phyloP scores from a whole-genome alignment of 2,329 filamentous ascomycete species.

The Talaromyces sp. region DNA sequence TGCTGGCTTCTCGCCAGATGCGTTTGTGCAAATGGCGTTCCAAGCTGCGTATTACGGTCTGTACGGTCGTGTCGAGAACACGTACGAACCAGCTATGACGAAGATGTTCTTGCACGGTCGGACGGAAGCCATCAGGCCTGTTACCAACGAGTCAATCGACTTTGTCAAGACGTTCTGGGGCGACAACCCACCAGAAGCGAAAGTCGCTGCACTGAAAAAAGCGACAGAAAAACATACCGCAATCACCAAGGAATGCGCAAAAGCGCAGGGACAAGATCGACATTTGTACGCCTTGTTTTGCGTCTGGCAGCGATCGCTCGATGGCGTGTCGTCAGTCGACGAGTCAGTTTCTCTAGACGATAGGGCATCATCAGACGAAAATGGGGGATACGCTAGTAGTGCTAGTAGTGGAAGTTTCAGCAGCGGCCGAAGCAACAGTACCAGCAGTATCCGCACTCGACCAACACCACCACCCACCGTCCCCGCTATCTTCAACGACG shows the following conservation, averaged over 20 bases:
- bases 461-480: conserved; percentile 44
- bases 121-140: conserved; percentile 87
- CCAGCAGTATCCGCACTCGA: conserved; percentile 23
- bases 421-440: conserved; percentile 42
- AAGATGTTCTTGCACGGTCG: conserved; percentile 90
- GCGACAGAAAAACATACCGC: conserved; percentile 80
- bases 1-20: conserved; percentile 95
- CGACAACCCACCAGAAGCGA: conserved; percentile 76
- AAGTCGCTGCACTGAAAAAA: conserved; percentile 79
- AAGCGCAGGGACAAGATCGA: conserved; percentile 85
- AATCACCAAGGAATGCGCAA: conserved; percentile 79
- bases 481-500: conserved; percentile 81
- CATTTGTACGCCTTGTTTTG: conserved; percentile 93
- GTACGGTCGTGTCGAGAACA: conserved; percentile 89
- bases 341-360: conserved; percentile 25
- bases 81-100: conserved; percentile 98
- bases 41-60: conserved; percentile 97
- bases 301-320: conserved; percentile 86
- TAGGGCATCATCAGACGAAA: conserved; percentile 36
- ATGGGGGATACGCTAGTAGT: conserved; percentile 47
- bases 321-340: conserved; percentile 63
- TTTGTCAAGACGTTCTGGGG: conserved; percentile 96
- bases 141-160: conserved; percentile 77
- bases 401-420: conserved; percentile 51
- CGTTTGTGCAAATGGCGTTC: conserved; percentile 98